These are phyloP conservation scores for Penicillium nordicum DNA, from an alignment of 2,329 filamentous ascomycete genomes.

Conservation along the genomic window DNA sequence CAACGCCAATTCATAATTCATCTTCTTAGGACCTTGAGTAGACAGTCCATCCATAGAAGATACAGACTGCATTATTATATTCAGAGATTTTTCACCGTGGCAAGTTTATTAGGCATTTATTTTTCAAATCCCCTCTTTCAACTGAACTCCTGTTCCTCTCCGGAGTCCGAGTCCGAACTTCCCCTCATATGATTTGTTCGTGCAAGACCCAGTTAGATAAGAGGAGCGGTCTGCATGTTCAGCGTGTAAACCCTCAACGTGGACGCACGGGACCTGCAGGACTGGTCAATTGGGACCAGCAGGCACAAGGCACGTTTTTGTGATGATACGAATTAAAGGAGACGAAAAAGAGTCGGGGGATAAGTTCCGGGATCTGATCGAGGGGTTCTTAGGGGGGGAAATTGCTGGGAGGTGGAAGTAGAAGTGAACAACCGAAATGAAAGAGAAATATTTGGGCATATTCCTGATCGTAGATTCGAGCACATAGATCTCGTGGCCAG, in stretches of 20 bases:
- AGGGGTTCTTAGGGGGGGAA: background rate
- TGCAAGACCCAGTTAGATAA: background rate
- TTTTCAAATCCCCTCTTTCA: background rate
- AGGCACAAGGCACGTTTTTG: background rate
- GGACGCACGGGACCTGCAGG: constrained; percentile 4
- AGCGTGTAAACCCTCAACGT: background rate
- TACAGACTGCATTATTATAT: background rate
- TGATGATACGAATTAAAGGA: background rate
- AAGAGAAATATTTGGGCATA: too few relatives aligned
- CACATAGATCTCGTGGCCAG: background rate
- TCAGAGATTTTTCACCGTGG: background rate
- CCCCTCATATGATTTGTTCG: background rate
- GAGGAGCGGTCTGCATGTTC: constrained; percentile 7
- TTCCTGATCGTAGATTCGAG: constrained; percentile 1
- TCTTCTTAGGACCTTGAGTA: background rate
- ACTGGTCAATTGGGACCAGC: background rate
- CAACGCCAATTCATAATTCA: constrained; percentile 5
- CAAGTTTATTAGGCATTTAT: background rate
- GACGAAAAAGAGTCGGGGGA: background rate
- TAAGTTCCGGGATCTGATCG: background rate
- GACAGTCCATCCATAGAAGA: background rate
- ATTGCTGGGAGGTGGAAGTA: background rate
- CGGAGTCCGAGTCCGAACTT: background rate
- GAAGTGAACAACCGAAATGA: background rate
- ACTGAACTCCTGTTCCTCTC: too few relatives aligned